A percentile compares a stretch with the other conserved stretches of the same genome.
These are phyloP conservation scores for Solanum phureja DNA, from an alignment of 257 asterid genomes.

Conservation along the genomic window DNA sequence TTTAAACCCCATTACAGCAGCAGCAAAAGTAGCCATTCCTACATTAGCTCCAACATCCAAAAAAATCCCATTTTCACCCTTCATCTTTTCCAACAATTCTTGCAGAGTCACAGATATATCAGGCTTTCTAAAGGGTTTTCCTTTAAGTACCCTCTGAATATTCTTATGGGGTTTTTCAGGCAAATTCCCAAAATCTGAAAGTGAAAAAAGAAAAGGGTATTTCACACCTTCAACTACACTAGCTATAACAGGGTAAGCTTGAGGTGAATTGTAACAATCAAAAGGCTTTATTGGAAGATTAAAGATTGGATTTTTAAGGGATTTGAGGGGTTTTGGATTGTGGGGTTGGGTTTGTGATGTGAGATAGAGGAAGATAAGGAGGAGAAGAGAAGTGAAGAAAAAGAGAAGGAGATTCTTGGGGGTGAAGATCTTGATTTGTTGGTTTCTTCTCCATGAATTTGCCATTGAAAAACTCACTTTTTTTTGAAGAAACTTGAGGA, in stretches of 20 bases:
- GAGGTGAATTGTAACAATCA: conserved; percentile 64
- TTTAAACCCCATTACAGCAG: conserved; percentile 91
- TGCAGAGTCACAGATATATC: conserved; percentile 46
- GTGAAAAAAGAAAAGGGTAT: conserved; percentile 78
- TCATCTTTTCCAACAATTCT: not conserved
- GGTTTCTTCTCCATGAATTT: conserved; percentile 84
- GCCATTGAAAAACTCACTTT: conserved; percentile 40
- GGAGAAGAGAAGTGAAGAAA: conserved; percentile 59
- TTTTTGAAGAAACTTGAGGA: not conserved
- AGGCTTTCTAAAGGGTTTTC: conserved; percentile 78
- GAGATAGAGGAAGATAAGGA: conserved; percentile 60
- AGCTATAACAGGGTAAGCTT: conserved; percentile 85
- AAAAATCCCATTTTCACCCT: conserved; percentile 16
- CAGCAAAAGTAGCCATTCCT: conserved; percentile 95
- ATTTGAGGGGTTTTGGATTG: conserved; percentile 18
- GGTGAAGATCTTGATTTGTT: conserved; percentile 46
- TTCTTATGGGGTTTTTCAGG: conserved; percentile 99
- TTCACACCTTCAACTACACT: conserved; percentile 88
- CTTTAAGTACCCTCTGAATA: conserved; percentile 75
- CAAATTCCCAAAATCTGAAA: conserved; percentile 70
- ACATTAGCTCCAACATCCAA: conserved; percentile 67
- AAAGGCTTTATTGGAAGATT: conserved; percentile 49
- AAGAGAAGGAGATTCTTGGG: conserved; percentile 64
- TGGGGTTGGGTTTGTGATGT: conserved; percentile 55
- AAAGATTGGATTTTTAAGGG: conserved; percentile 1